Base-by-base conservation (phyloP, 306 rosid species). In the Gleditsia sinensis region DNA sequence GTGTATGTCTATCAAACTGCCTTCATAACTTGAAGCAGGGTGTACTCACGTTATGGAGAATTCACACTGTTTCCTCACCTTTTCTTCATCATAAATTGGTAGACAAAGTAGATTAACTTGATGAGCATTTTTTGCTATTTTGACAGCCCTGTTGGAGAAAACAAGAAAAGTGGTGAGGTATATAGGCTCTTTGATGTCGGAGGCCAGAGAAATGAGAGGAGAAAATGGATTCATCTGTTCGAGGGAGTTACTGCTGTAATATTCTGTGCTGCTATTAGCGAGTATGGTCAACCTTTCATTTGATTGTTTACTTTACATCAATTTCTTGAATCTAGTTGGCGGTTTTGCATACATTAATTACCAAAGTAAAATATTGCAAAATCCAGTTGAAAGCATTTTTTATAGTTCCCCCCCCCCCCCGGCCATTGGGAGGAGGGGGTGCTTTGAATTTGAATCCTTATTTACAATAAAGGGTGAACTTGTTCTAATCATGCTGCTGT, bases 211-310 rank as follows among this genome's bases (percentile, higher is more conserved):
- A 95, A 95, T 54, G 99, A 95, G 90, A 90, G 99, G 89, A 86
- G 99, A 74, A 95, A 95, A 83, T 95, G 99, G 99, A 95, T 95
- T 85, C 99, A 95, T 95, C 90, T 95, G 46, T 95, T 95, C 50
- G 99, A 95, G 87, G 99, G 98, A 61, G 99, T 95, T 74, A 88
- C 96, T 11, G 99, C 99, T 70, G 96, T 95, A 71, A 95, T 95
- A 78, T 95, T 95, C 88, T 95, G 99, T 78, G 98, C 93, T 74
- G 92, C 99, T 21, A 88, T 95, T 68, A 95, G 99, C 88, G 99
- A 95, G 99, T 95, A 90, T 88, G 94, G 55, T 71, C 5, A 13
- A 61, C 45, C 54, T 43, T 11, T 24, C 72, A 39, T 53, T 49
- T 42, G 9, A 63, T 60, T 71, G 65, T 48, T 25, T 14, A 34